A percentile compares a stretch with the other conserved stretches of the same genome.
Conservation (phyloP, 1,284 basidiomycete genomes). For the Rhodotorula sp. region DNA sequence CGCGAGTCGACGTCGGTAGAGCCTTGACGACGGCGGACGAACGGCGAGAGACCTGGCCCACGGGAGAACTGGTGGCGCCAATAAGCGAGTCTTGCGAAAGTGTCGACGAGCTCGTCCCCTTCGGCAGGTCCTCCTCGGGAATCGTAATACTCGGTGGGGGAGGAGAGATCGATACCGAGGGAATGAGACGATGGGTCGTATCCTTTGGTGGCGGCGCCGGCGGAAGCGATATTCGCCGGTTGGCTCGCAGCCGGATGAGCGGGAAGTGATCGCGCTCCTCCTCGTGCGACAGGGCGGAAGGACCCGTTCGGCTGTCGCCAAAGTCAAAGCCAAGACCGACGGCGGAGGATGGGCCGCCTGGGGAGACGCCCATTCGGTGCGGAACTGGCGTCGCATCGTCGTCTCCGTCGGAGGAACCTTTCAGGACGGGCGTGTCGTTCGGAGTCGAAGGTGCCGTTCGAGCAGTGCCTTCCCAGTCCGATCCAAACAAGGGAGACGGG, state of each 20-base stretch:
- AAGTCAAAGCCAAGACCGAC: slow-evolving; percentile 16
- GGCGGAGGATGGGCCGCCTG: not conserved
- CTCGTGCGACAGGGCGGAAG: not conserved
- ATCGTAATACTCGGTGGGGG: not conserved
- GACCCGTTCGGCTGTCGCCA: not conserved
- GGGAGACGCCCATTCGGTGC: slow-evolving; percentile 3
- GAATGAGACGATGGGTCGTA: slow-evolving; percentile 11
- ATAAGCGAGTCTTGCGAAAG: slow-evolving; percentile 14
- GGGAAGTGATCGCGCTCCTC: slow-evolving; percentile 13
- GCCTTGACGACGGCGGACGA: not conserved
- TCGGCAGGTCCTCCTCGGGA: not conserved
- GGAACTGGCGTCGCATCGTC: slow-evolving; percentile 13
- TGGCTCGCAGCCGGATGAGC: slow-evolving; percentile 8
- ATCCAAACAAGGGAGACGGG: slow-evolving; percentile 28
- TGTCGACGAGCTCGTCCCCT: slow-evolving; percentile 11
- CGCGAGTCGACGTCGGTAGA: too few species aligned
- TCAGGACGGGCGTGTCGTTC: slow-evolving; percentile 24
- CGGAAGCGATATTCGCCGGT: slow-evolving; percentile 16
- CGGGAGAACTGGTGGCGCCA: slow-evolving; percentile 25
- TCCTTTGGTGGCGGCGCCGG: not conserved
- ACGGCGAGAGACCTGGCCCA: slow-evolving; percentile 14
- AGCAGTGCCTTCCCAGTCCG: slow-evolving; percentile 4
- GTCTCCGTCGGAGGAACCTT: slow-evolving; percentile 20
- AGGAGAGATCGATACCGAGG: slow-evolving; percentile 32
- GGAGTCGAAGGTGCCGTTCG: slow-evolving; percentile 30